Evolutionary conservation across 257 asterid genomes (phyloP).

Genomic region (Pogostemon cablin): DNA sequence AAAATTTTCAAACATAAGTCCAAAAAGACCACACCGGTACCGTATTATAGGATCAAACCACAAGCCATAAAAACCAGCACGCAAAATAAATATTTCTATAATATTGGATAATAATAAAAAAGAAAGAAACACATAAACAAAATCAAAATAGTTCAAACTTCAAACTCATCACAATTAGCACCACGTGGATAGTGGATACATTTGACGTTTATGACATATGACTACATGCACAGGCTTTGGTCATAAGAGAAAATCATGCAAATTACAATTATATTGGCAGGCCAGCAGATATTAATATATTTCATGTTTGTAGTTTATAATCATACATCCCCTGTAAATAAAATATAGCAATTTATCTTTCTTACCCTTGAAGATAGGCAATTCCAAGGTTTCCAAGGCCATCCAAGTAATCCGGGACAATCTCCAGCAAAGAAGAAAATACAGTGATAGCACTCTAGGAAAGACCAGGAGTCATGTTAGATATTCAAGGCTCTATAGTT

Average conservation of each 20-base stretch:
- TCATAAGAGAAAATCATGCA: slow-evolving; percentile 10
- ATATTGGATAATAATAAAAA: background rate
- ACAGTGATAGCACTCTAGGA: slow-evolving; percentile 87
- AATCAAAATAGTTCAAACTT: no score
- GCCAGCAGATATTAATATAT: slow-evolving; percentile 16
- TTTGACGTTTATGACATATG: slow-evolving; percentile 7
- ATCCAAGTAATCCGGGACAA: slow-evolving; percentile 84
- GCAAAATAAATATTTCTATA: background rate
- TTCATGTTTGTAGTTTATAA: slow-evolving; percentile 6
- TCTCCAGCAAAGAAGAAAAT: slow-evolving; percentile 74
- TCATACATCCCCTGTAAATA: slow-evolving; percentile 1
- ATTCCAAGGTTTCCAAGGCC: slow-evolving; percentile 93
- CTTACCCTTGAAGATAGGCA: slow-evolving; percentile 90
- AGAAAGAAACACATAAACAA: background rate
- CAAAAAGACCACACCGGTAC: background rate
- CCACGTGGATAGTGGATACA: slow-evolving; percentile 21
- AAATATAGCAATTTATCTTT: slow-evolving; percentile 28
- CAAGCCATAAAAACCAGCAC: slow-evolving; percentile 3
- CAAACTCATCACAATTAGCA: background rate
- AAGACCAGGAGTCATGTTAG: slow-evolving; percentile 39
- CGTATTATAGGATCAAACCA: background rate
- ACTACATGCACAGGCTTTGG: slow-evolving; percentile 8
- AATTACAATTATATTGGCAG: background rate
- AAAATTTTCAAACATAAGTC: background rate
- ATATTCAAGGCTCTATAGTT: slow-evolving; percentile 28